Conservation (phyloP, 2,329 filamentous ascomycete species). For the Microsporum audouinii region DNA sequence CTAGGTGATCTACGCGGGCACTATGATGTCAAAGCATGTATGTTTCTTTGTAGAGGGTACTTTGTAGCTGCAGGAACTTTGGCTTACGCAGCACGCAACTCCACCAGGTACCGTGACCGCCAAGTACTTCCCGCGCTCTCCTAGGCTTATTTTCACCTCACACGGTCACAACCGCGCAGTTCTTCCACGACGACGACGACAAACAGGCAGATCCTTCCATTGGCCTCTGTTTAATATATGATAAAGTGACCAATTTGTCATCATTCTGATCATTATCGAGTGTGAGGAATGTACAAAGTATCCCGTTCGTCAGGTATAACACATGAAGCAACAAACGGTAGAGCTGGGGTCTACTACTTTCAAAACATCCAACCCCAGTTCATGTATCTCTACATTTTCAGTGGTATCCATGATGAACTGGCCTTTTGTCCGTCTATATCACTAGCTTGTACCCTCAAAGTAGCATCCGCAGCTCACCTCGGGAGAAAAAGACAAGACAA, state of each 20-base stretch:
- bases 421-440: neutral
- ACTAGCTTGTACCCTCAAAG: neutral
- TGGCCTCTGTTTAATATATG: too few species aligned
- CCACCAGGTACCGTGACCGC: slow-evolving; percentile 5
- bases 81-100: neutral
- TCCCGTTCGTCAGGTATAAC: neutral
- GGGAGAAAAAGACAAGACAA: neutral
- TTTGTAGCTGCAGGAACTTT: neutral
- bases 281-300: neutral
- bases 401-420: neutral
- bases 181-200: neutral
- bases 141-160: neutral
- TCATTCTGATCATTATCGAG: too few species aligned
- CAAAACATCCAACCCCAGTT: neutral
- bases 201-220: neutral
- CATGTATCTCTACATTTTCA: neutral
- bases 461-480: neutral
- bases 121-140: slow-evolving; percentile 2
- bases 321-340: neutral
- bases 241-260: too few species aligned
- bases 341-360: neutral
- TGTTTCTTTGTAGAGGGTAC: neutral
- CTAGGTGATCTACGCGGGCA: neutral
- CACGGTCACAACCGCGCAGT: neutral
- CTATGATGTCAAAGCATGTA: neutral